These are phyloP conservation scores for Carex kokanica DNA, from an alignment of 176 grass and related monocot species.

Conservation along the genomic window DNA sequence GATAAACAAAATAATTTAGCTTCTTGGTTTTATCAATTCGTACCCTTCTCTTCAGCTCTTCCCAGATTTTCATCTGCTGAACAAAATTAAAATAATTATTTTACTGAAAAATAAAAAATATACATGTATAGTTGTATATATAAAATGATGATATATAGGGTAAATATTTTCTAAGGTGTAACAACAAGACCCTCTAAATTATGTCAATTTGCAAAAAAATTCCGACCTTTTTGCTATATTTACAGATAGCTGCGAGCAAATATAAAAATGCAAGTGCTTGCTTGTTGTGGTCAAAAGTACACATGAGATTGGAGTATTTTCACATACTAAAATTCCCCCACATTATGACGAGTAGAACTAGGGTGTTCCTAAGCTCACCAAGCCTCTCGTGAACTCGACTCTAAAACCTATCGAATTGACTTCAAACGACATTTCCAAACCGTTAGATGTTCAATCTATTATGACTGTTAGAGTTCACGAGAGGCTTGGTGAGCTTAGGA, in stretches of 20 bases:
- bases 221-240: neutral
- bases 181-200: neutral
- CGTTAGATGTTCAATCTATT: too few relatives aligned
- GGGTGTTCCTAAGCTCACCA: too few relatives aligned
- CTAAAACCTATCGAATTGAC: too few relatives aligned
- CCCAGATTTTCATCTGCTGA: slow-evolving; percentile 74
- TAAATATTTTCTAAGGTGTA: neutral
- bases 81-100: slow-evolving; percentile 23
- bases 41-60: slow-evolving; percentile 61
- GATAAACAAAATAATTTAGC: slow-evolving; percentile 4
- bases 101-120: slow-evolving; percentile 7
- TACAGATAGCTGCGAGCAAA: neutral
- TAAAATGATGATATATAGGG: neutral
- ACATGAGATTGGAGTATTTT: neutral
- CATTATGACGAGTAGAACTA: too few relatives aligned
- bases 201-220: neutral
- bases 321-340: neutral
- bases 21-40: neutral
- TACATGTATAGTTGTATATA: neutral
- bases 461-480: too few relatives aligned
- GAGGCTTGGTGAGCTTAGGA: too few relatives aligned
- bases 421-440: too few relatives aligned
- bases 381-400: too few relatives aligned
- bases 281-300: neutral
- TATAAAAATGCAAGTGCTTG: neutral